Conservation (phyloP, 768 basidiomycete genomes). For the Boletus subcaerulescens region DNA sequence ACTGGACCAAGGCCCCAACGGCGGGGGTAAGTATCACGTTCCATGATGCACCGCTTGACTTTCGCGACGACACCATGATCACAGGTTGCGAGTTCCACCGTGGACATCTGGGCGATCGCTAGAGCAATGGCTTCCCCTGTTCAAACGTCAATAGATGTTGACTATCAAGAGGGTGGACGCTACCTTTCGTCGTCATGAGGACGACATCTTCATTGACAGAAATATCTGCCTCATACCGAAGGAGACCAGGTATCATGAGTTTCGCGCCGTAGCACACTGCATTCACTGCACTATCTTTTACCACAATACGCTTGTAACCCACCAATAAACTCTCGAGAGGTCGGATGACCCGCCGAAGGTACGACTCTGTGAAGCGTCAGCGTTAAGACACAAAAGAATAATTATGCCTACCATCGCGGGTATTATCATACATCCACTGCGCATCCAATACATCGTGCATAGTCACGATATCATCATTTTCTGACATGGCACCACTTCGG, state of each 20-base stretch:
- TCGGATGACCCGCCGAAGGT: constrained; percentile 90
- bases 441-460: constrained; percentile 99
- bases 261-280: constrained; percentile 99
- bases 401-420: constrained; percentile 73
- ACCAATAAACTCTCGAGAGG: constrained; percentile 92
- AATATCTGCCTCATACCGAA: constrained; percentile 96
- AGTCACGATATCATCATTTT: constrained; percentile 97
- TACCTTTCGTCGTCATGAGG: constrained; percentile 97
- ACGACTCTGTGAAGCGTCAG: constrained; percentile 65
- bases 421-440: constrained; percentile 98
- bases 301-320: constrained; percentile 97
- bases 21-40: constrained; percentile 95
- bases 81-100: constrained; percentile 95
- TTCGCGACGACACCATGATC: constrained; percentile 99
- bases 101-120: constrained; percentile 96
- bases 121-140: constrained; percentile 90
- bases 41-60: constrained; percentile 99
- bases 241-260: constrained; percentile 97
- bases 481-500: constrained; percentile 92
- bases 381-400: constrained; percentile 1
- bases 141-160: constrained; percentile 4
- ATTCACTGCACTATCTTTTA: constrained; percentile 98
- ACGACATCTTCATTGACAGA: constrained; percentile 94
- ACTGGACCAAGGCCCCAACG: constrained; percentile 99
- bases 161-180: not conserved